A percentile compares a stretch with the other conserved stretches of the same genome.
phyloP scores from a whole-genome alignment of 2,329 filamentous ascomycete species.

The Aspergillus tanneri region DNA sequence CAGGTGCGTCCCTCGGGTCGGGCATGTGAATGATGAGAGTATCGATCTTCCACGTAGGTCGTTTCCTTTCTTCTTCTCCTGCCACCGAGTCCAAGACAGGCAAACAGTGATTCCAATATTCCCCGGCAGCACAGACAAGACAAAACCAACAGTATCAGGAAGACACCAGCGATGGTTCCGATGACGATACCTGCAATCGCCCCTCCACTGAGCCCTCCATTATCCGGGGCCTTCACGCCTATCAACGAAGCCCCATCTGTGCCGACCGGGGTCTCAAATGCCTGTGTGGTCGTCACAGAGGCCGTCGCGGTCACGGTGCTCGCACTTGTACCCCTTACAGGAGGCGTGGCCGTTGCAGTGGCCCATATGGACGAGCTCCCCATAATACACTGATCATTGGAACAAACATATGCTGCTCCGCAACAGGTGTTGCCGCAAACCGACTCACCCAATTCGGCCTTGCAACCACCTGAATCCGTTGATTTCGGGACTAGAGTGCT shows the following conservation, averaged over 20 bases:
- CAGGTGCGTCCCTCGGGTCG: conserved; percentile 37
- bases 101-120: conserved; percentile 41
- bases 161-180: conserved; percentile 46
- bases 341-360: conserved; percentile 40
- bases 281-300: conserved; percentile 43
- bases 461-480: conserved; percentile 43
- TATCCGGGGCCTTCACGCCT: conserved; percentile 29
- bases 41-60: conserved; percentile 42
- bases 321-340: conserved; percentile 47
- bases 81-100: conserved; percentile 43
- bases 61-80: conserved; percentile 39
- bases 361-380: conserved; percentile 43
- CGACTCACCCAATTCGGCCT: conserved; percentile 45
- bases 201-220: conserved; percentile 47
- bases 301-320: conserved; percentile 46
- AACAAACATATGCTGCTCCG: conserved; percentile 45
- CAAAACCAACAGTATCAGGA: conserved; percentile 47
- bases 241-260: conserved; percentile 43
- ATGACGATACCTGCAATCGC: conserved; percentile 55
- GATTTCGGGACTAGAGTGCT: conserved; percentile 43
- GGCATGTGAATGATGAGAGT: conserved; percentile 36
- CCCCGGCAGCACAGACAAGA: conserved; percentile 46
- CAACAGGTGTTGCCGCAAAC: conserved; percentile 49
- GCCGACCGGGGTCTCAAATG: conserved; percentile 47
- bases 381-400: conserved; percentile 40